phyloP scores from a whole-genome alignment of 352 stramenopile genomes.

The Thalassiosira hispida region DNA sequence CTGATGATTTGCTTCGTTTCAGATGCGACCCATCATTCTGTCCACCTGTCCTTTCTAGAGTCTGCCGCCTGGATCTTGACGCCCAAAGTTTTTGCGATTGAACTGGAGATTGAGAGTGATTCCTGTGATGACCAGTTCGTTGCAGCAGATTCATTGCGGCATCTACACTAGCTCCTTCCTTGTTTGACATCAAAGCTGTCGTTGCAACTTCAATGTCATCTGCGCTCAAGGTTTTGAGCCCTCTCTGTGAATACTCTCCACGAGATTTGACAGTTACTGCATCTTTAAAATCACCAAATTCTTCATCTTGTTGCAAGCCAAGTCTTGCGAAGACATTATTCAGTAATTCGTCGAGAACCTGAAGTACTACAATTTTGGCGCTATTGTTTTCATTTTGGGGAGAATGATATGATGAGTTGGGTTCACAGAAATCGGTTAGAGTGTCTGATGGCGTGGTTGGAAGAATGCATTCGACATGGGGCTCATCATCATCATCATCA shows the following conservation, averaged over 20 bases:
- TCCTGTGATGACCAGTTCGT: slow-evolving; percentile 9
- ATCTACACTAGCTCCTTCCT: slow-evolving; percentile 30
- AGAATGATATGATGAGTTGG: background rate
- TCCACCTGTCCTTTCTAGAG: background rate
- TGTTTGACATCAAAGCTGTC: slow-evolving; percentile 43
- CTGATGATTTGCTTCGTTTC: slow-evolving; percentile 41
- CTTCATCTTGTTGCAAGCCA: slow-evolving; percentile 50
- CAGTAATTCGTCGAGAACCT: slow-evolving; percentile 70
- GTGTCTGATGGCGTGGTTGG: slow-evolving; percentile 11
- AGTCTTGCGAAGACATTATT: slow-evolving; percentile 61
- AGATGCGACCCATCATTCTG: slow-evolving; percentile 1
- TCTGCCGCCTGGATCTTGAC: slow-evolving; percentile 25
- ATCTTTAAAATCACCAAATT: slow-evolving; percentile 39
- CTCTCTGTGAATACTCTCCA: slow-evolving; percentile 17
- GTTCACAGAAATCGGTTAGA: slow-evolving; percentile 15
- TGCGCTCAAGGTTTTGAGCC: background rate
- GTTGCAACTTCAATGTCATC: slow-evolving; percentile 44
- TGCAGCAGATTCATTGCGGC: slow-evolving; percentile 22
- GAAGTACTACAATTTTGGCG: slow-evolving; percentile 41
- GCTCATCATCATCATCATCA: slow-evolving; percentile 39
- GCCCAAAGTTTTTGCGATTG: slow-evolving; percentile 40
- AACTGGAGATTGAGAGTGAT: slow-evolving; percentile 12
- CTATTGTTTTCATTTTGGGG: slow-evolving; percentile 18
- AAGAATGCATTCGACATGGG: slow-evolving; percentile 47
- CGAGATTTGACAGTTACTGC: slow-evolving; percentile 29